These are phyloP conservation scores for Marvania coccoides DNA, from an alignment of 139 green algal genomes.

Conservation along the genomic window DNA sequence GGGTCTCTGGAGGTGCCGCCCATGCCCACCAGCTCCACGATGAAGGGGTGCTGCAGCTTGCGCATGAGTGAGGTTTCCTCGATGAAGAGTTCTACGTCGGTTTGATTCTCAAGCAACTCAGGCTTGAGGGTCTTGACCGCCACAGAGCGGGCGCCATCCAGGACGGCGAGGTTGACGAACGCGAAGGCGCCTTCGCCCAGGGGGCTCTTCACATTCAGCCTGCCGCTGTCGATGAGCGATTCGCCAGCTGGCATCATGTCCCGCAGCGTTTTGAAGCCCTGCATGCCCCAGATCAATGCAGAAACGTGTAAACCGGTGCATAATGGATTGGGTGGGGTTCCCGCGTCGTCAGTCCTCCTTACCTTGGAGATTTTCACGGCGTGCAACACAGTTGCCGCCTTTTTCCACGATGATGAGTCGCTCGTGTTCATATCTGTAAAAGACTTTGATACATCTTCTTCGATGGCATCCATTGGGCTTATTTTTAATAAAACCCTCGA, in stretches of 20 bases:
- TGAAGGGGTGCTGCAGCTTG: slow-evolving; percentile 48
- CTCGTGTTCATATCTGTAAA: too few relatives aligned
- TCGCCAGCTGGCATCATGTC: not conserved
- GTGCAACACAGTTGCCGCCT: too few relatives aligned
- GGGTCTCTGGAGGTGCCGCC: slow-evolving; percentile 5
- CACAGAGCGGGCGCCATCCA: slow-evolving; percentile 16
- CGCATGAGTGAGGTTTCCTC: slow-evolving; percentile 54
- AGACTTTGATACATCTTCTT: too few relatives aligned
- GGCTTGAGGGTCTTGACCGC: slow-evolving; percentile 59
- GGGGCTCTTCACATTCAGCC: not conserved
- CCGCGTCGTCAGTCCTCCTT: too few relatives aligned
- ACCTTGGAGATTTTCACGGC: too few relatives aligned
- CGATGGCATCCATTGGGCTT: too few relatives aligned
- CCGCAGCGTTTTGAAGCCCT: not conserved
- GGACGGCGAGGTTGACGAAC: slow-evolving; percentile 4
- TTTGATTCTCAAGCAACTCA: slow-evolving; percentile 43
- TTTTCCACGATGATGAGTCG: too few relatives aligned
- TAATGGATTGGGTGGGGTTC: too few relatives aligned
- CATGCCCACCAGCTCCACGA: not conserved
- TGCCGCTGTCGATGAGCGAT: not conserved
- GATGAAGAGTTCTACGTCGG: slow-evolving; percentile 59
- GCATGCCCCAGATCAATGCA: not conserved
- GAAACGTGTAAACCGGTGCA: too few relatives aligned
- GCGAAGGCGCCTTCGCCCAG: slow-evolving; percentile 22
- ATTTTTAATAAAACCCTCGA: too few relatives aligned